Percentiles rank a stretch among this genome's conserved stretches.
Conservation (phyloP, 176 grass and related monocot species). For the Tillandsia leiboldiana region DNA sequence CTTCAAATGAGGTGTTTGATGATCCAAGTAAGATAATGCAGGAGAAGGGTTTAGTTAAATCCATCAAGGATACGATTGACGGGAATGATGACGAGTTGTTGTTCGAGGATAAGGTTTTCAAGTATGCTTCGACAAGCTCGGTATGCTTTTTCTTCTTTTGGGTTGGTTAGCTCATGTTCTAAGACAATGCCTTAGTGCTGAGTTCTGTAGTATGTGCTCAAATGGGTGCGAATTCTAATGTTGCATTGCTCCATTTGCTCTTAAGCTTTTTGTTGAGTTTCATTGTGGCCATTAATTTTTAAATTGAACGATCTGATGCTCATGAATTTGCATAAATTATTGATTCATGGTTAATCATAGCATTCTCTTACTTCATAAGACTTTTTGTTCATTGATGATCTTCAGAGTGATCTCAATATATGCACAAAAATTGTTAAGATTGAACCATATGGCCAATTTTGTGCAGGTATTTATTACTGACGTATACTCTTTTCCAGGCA, state of each 20-base stretch:
- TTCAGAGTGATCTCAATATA: not conserved
- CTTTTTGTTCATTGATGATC: too few species aligned
- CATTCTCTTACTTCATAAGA: too few species aligned
- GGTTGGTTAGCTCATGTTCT: too few species aligned
- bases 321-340: too few species aligned
- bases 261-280: not conserved
- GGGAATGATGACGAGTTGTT: conserved; percentile 67
- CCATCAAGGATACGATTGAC: conserved; percentile 34
- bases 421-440: not conserved
- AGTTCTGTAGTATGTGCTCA: too few species aligned
- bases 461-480: not conserved
- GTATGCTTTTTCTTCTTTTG: too few species aligned
- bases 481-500: conserved; percentile 30
- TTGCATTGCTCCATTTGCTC: too few species aligned
- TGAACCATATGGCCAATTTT: not conserved
- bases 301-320: too few species aligned
- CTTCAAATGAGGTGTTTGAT: conserved; percentile 30
- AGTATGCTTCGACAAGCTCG: conserved; percentile 42
- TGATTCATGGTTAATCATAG: too few species aligned
- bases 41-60: conserved; percentile 48
- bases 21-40: conserved; percentile 51
- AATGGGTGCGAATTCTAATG: too few species aligned
- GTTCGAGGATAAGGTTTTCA: conserved; percentile 82
- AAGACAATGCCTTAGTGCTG: too few species aligned
- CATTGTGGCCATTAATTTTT: not conserved